Conservation (phyloP, 106 monocot genomes). For the Narthecium ossifragum region DNA sequence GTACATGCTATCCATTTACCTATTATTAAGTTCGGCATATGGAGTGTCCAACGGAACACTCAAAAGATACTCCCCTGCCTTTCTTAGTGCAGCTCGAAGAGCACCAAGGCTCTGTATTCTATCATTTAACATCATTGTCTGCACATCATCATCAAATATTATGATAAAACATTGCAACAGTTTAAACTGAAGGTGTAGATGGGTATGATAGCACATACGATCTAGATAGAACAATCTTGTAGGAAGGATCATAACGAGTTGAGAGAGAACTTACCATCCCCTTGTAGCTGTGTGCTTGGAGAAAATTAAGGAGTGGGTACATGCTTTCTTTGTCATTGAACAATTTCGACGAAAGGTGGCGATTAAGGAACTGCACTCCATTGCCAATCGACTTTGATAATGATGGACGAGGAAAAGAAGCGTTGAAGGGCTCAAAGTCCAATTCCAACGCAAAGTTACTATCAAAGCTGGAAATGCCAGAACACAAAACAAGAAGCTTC, state of each 20-base stretch:
- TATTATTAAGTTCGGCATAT: conserved; percentile 49
- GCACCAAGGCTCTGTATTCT: conserved; percentile 51
- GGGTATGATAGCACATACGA: neutral
- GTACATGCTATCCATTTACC: too few relatives aligned
- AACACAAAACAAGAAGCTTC: neutral
- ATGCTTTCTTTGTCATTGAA: conserved; percentile 71
- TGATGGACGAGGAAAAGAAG: conserved; percentile 55
- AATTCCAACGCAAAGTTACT: conserved; percentile 57
- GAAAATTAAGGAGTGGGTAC: conserved; percentile 51
- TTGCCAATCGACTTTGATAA: conserved; percentile 71
- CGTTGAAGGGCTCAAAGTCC: conserved; percentile 82
- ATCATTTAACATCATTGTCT: conserved; percentile 74
- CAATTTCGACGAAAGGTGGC: conserved; percentile 72
- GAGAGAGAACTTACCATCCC: conserved; percentile 36
- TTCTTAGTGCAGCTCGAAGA: conserved; percentile 53
- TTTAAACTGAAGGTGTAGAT: neutral
- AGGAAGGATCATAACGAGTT: neutral
- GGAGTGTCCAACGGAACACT: conserved; percentile 51
- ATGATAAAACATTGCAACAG: neutral
- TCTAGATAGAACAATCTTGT: neutral
- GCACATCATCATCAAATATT: conserved; percentile 1
- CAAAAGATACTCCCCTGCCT: conserved; percentile 55
- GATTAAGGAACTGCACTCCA: conserved; percentile 71
- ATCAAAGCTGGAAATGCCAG: conserved; percentile 14
- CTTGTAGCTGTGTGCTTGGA: conserved; percentile 54